Evolutionary conservation across 1,284 basidiomycete species (phyloP).

Genomic region (Leccinum solheimii): DNA sequence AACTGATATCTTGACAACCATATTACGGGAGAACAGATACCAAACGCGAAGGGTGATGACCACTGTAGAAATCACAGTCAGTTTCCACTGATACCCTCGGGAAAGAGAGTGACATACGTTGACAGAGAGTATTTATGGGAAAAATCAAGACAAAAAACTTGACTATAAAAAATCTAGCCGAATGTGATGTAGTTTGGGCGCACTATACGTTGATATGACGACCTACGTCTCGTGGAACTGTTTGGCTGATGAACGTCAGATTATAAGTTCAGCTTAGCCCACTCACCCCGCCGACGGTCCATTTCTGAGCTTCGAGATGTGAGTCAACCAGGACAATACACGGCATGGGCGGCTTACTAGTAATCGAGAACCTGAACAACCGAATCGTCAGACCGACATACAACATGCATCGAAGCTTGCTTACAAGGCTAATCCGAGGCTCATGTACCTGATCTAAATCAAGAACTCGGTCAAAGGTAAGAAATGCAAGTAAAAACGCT

Average conservation of each 20-base stretch:
- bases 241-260: not conserved
- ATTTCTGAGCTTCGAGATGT: not conserved
- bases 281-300: not conserved
- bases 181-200: not conserved
- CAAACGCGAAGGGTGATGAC: constrained; percentile 24
- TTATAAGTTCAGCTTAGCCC: not conserved
- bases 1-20: constrained; percentile 10
- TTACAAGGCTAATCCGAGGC: not conserved
- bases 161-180: not conserved
- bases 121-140: constrained; percentile 5
- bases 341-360: not conserved
- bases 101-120: constrained; percentile 6
- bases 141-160: not conserved
- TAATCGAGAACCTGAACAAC: not conserved
- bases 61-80: constrained; percentile 1
- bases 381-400: not conserved
- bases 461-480: not conserved
- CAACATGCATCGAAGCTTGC: not conserved
- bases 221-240: not conserved
- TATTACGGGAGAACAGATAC: constrained; percentile 22
- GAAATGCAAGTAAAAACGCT: not conserved
- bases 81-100: not conserved
- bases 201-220: not conserved
- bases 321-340: not conserved
- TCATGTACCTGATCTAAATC: not conserved